Conservation (phyloP, 2,329 filamentous ascomycete species). For the Didymella pinodella region DNA sequence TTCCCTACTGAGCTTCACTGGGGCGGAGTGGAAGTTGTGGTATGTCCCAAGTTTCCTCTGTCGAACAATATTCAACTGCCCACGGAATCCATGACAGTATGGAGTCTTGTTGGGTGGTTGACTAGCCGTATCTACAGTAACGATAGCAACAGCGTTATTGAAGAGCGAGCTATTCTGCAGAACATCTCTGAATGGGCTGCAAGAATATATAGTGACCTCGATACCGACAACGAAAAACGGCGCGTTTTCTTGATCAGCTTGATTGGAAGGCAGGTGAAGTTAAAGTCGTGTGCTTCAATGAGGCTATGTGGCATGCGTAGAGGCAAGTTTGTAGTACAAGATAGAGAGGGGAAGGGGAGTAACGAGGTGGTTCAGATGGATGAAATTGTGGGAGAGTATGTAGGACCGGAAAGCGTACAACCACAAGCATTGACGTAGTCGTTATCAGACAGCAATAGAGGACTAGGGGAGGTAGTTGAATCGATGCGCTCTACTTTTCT, state of each 20-base stretch:
- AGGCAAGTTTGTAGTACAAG: constrained; percentile 1
- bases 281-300: neutral
- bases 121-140: no score
- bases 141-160: no score
- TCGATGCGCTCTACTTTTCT: neutral
- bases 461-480: neutral
- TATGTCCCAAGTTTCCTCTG: no score
- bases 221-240: neutral
- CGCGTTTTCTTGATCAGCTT: constrained; percentile 1
- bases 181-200: neutral
- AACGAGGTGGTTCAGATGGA: neutral
- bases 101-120: no score
- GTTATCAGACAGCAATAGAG: neutral
- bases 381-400: constrained; percentile 1
- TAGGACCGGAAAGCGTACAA: neutral
- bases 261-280: constrained; percentile 1
- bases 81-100: no score
- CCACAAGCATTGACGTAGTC: neutral
- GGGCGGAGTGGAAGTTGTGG: no score
- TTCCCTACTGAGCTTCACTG: no score
- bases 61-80: no score
- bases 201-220: constrained; percentile 1
- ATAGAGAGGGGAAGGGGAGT: neutral
- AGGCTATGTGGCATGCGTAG: neutral
- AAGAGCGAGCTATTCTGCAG: no score